phyloP scores from a whole-genome alignment of 371 early-diverging fungal species.

The Coemansia sp. region DNA sequence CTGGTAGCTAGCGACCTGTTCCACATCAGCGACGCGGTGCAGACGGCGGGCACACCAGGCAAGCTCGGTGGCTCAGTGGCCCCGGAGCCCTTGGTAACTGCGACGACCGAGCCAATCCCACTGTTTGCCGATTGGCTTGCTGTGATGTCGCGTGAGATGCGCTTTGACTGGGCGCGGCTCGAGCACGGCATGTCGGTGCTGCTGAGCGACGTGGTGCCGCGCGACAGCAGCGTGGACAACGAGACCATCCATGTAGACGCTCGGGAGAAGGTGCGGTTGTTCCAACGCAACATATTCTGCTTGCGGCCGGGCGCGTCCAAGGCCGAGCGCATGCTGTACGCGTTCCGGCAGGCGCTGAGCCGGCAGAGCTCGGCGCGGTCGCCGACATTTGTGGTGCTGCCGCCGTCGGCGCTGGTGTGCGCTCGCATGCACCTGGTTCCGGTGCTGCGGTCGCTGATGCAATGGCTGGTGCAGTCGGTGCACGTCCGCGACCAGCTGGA shows the following conservation, averaged over 20 bases:
- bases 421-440: slow-evolving; percentile 27
- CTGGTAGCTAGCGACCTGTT: slow-evolving; percentile 32
- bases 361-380: slow-evolving; percentile 29
- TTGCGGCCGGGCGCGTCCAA: slow-evolving; percentile 33
- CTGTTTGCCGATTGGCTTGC: slow-evolving; percentile 46
- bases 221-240: neutral
- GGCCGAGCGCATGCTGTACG: slow-evolving; percentile 31
- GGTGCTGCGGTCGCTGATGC: slow-evolving; percentile 43
- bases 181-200: slow-evolving; percentile 22
- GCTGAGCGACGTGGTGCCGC: slow-evolving; percentile 10
- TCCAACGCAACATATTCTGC: slow-evolving; percentile 35
- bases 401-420: slow-evolving; percentile 39
- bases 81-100: slow-evolving; percentile 36
- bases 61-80: slow-evolving; percentile 13
- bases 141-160: slow-evolving; percentile 39
- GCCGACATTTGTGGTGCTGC: slow-evolving; percentile 34
- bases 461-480: slow-evolving; percentile 43
- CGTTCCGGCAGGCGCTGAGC: slow-evolving; percentile 16
- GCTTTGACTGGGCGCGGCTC: slow-evolving; percentile 34
- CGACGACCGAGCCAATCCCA: slow-evolving; percentile 43
- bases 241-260: neutral
- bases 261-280: slow-evolving; percentile 19
- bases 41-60: slow-evolving; percentile 5
- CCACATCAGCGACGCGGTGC: slow-evolving; percentile 37
- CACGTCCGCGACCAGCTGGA: slow-evolving; percentile 43